phyloP scores from a whole-genome alignment of 2,329 filamentous ascomycete genomes.

The Hortaea werneckii region DNA sequence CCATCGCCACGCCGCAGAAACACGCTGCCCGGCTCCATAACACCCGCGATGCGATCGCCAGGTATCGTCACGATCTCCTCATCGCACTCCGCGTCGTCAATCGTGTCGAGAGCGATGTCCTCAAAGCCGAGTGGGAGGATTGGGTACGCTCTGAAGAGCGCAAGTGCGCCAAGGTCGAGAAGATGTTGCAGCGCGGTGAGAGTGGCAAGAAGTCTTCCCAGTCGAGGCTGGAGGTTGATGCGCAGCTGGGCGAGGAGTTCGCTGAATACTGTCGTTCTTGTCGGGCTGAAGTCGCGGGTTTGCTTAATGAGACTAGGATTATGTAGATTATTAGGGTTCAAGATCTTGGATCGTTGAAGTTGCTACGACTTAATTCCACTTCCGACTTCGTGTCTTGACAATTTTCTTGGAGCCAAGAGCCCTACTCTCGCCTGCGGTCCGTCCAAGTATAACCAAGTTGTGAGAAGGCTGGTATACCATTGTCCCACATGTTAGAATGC shows the following conservation, averaged over 20 bases:
- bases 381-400: no score
- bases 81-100: slow-evolving; percentile 88
- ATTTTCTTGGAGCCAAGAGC: no score
- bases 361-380: no score
- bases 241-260: slow-evolving; percentile 37
- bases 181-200: slow-evolving; percentile 31
- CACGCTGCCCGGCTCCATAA: slow-evolving; percentile 50
- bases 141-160: slow-evolving; percentile 75
- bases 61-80: slow-evolving; percentile 79
- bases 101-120: slow-evolving; percentile 73
- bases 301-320: background rate
- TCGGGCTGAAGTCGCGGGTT: slow-evolving; percentile 25
- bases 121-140: slow-evolving; percentile 83
- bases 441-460: no score
- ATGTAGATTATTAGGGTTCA: background rate
- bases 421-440: no score
- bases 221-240: background rate
- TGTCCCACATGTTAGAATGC: no score
- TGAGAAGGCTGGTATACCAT: no score
- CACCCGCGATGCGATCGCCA: slow-evolving; percentile 72
- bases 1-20: background rate
- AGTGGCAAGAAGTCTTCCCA: slow-evolving; percentile 23
- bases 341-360: no score
- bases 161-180: slow-evolving; percentile 57
- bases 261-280: slow-evolving; percentile 54